Conservation (phyloP, 768 basidiomycete species). For the Tremella mesenterica region DNA sequence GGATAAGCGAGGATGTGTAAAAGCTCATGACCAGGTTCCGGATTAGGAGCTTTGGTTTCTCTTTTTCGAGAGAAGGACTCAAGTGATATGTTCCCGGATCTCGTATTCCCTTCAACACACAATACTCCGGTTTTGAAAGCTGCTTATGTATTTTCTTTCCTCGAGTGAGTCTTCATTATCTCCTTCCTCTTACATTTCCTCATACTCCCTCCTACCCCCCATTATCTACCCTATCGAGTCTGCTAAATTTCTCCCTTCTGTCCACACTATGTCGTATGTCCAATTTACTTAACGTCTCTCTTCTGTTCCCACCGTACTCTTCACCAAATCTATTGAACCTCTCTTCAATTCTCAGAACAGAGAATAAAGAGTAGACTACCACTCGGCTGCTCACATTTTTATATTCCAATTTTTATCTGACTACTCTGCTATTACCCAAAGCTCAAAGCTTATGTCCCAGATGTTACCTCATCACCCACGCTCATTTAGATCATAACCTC, state of each 20-base stretch:
- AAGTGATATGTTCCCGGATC: constrained; percentile 13
- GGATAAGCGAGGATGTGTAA: background rate
- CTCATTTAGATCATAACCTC: constrained; percentile 82
- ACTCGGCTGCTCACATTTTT: too few species aligned
- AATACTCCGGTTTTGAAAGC: constrained; percentile 33
- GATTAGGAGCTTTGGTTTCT: constrained; percentile 63
- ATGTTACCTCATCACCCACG: constrained; percentile 76
- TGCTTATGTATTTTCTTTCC: constrained; percentile 37
- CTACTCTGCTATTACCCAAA: too few species aligned
- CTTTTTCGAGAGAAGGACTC: constrained; percentile 48
- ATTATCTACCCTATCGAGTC: too few species aligned
- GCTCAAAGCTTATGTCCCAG: constrained; percentile 48
- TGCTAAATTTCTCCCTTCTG: too few species aligned
- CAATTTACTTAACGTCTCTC: background rate
- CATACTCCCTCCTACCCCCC: too few species aligned
- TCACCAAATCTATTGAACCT: constrained; percentile 1
- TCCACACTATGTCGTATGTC: too few species aligned
- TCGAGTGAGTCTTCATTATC: constrained; percentile 26
- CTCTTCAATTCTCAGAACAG: too few species aligned
- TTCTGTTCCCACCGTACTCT: background rate
- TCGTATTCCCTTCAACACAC: constrained; percentile 22
- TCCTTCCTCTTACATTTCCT: too few species aligned
- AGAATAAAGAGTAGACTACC: too few species aligned
- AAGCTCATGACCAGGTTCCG: constrained; percentile 56
- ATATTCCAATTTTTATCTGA: too few species aligned